Percentiles rank a stretch among this genome's conserved stretches.
Evolutionary conservation across 1,284 basidiomycete genomes (phyloP).

Genomic region (Porogramme epimiltina): DNA sequence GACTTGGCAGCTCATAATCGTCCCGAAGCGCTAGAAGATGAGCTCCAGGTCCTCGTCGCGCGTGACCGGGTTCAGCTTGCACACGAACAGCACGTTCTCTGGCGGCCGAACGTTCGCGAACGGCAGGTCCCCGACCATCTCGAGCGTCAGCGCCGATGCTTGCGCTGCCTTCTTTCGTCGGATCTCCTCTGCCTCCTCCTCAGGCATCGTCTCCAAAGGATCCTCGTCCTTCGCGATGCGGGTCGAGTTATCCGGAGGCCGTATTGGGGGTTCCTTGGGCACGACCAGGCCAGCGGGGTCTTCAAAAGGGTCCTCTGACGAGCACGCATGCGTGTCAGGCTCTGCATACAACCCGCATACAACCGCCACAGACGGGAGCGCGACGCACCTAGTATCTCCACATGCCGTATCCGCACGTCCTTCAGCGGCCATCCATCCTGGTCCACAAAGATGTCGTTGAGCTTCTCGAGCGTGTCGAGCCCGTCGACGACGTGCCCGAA

Average conservation of each 20-base stretch:
- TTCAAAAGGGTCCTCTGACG: conserved; percentile 89
- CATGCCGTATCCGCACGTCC: conserved; percentile 91
- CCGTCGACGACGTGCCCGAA: conserved; percentile 97
- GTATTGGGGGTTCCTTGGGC: conserved; percentile 77
- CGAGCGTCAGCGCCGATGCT: conserved; percentile 93
- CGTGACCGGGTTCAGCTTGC: conserved; percentile 97
- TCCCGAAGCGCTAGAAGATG: conserved; percentile 95
- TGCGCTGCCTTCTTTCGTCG: conserved; percentile 85
- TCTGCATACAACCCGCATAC: neutral
- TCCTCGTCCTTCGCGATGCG: conserved; percentile 94
- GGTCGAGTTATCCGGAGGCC: conserved; percentile 80
- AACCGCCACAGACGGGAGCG: conserved; percentile 1
- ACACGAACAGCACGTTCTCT: conserved; percentile 98
- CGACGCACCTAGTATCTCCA: conserved; percentile 83
- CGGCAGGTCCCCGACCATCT: conserved; percentile 99
- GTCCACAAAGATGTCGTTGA: conserved; percentile 91
- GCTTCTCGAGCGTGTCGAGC: conserved; percentile 87
- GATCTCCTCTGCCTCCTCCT: conserved; percentile 80
- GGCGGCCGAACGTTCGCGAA: conserved; percentile 98
- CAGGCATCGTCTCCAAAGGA: conserved; percentile 72
- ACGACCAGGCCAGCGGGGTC: conserved; percentile 79
- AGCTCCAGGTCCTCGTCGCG: conserved; percentile 95
- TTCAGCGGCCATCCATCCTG: conserved; percentile 89
- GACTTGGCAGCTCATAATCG: conserved; percentile 96
- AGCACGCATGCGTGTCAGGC: conserved; percentile 4